Base-by-base conservation (phyloP, 345 rosid genomes). In the Eucalyptus guilfoylei region DNA sequence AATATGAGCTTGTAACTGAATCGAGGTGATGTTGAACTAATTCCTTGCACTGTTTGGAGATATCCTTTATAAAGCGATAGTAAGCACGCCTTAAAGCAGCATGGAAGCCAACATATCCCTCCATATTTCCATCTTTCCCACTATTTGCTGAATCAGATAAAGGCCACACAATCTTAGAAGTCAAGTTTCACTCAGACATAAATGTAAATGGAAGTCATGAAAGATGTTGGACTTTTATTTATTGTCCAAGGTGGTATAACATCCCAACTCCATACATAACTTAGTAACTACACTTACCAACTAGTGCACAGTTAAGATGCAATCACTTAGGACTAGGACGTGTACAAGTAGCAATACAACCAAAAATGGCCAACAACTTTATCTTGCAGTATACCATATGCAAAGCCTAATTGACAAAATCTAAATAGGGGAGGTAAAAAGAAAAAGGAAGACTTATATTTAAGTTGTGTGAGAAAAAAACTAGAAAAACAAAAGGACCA, bases 1-100 rank as follows among this genome's bases (percentile, higher is more conserved):
- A 98, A 89, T 98, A 97, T 90, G 99, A 96, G 81, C 99, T 97
- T 10, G 99, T 98, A 47, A 94, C 99, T 50, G 99, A 98, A 94
- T 98, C 98, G 85, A 97, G 98, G 92, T 97, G 99, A 90, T 98
- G 99, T 88, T 97, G 93, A 88, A 95, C 96, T 90, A 97, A 89
- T 88, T 97, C 96, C 94, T 96, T 97, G 94, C 99, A 96, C 86
- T 97, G 96, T 93, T 96, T 95, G 16, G 98, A 94, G 55, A 96
- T 96, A 85, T 96, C 96, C 91, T 92, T 95, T 88, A 98, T 92
- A 87, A 98, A 96, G 32, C 94, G 94, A 89, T 76, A 93, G 91
- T 97, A 97, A 69, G 96, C 93, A 42, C 95, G 98, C 89, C 98
- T 95, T 89, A 97, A 89, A 88, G 98, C 93, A 86, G 99, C 99